Evolutionary conservation across 805 yeast genomes (phyloP).

Genomic region (Spathaspora passalidarum): DNA sequence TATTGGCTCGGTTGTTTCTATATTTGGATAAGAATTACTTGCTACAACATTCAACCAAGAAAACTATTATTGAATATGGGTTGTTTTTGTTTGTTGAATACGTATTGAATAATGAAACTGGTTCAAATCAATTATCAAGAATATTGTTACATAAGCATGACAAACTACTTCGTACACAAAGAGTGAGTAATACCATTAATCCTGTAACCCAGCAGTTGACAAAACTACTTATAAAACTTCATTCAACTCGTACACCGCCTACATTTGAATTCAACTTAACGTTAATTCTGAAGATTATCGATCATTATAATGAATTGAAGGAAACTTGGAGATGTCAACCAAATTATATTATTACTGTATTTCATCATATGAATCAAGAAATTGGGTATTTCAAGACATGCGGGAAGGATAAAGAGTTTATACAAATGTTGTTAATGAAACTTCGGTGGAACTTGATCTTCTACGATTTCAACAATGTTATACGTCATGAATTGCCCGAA

Average conservation of each 20-base stretch:
- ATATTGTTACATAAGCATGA: conserved; percentile 11
- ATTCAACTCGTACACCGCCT: conserved; percentile 9
- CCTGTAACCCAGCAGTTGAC: conserved; percentile 13
- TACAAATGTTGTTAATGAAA: conserved; percentile 15
- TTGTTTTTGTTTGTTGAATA: conserved; percentile 13
- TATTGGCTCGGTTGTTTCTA: conserved; percentile 28
- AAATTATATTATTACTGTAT: conserved; percentile 13
- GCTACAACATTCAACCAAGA: conserved; percentile 27
- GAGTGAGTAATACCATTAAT: conserved; percentile 6
- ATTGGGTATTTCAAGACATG: conserved; percentile 18
- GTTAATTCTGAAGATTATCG: conserved; percentile 12
- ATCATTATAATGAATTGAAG: conserved; percentile 14
- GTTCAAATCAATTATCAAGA: conserved; percentile 3
- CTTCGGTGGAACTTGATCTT: conserved; percentile 32
- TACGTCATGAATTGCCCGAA: conserved; percentile 18
- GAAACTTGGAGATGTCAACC: conserved; percentile 16
- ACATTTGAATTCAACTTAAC: conserved; percentile 12
- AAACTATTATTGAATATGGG: conserved; percentile 25
- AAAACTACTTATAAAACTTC: conserved; percentile 19
- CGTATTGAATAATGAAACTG: not conserved
- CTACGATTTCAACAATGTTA: conserved; percentile 18
- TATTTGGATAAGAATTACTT: conserved; percentile 36
- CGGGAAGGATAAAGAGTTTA: conserved; percentile 16
- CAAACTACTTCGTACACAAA: conserved; percentile 7
- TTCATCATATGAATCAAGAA: conserved; percentile 15